These are phyloP conservation scores for Linnemannia exigua DNA, from an alignment of 192 early-diverging fungal genomes.

Conservation along the genomic window DNA sequence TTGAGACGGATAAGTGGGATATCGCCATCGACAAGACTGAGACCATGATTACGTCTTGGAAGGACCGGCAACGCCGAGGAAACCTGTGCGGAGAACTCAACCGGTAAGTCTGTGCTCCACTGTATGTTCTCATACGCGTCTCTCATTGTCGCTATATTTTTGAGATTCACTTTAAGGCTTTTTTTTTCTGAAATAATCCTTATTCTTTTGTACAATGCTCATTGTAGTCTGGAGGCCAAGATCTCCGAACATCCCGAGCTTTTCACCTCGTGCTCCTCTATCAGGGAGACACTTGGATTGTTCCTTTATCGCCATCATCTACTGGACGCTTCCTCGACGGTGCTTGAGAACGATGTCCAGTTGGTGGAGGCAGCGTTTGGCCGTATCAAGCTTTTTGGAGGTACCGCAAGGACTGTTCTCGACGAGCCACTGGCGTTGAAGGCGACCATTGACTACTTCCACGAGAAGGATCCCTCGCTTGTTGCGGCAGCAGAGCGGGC, in stretches of 20 bases:
- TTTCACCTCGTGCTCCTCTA: constrained; percentile 10
- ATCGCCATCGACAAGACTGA: too few relatives aligned
- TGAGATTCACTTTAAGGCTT: neutral
- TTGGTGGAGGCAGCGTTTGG: too few relatives aligned
- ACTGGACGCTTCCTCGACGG: constrained; percentile 4
- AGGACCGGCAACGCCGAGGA: too few relatives aligned
- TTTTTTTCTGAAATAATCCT: too few relatives aligned
- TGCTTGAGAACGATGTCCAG: too few relatives aligned
- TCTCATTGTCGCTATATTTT: neutral
- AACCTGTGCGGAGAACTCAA: constrained; percentile 9
- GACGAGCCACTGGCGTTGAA: constrained; percentile 4
- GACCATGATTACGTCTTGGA: too few relatives aligned
- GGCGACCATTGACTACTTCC: constrained; percentile 14
- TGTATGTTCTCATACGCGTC: too few relatives aligned
- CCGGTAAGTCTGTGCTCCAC: neutral
- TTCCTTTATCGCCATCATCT: constrained; percentile 1
- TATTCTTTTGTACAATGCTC: too few relatives aligned
- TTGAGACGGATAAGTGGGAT: neutral
- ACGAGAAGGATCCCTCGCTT: constrained; percentile 5
- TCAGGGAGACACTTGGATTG: constrained; percentile 4
- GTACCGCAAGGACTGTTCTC: neutral
- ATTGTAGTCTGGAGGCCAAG: neutral
- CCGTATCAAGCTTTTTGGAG: constrained; percentile 22
- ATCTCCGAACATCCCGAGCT: neutral
- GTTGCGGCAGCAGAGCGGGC: constrained; percentile 3